phyloP scores from a whole-genome alignment of 2,329 filamentous ascomycete genomes.

The Dothidotthia symphoricarpi region DNA sequence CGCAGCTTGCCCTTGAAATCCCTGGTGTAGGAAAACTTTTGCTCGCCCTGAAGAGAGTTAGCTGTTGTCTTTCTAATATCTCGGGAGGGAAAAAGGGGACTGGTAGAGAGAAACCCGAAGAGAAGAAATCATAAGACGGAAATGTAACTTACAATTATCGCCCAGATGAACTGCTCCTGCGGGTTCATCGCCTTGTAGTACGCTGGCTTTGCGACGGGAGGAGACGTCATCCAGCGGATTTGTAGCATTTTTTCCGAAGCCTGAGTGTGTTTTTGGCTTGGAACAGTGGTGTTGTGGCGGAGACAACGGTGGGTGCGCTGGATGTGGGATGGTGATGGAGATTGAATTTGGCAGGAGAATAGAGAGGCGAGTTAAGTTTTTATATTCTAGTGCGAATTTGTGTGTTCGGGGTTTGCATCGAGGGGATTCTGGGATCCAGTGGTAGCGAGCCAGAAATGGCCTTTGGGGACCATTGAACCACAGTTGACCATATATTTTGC shows the following conservation, averaged over 20 bases:
- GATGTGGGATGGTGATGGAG: no score
- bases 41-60: conserved; percentile 11
- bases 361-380: no score
- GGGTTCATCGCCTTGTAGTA: conserved; percentile 24
- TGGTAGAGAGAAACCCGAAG: neutral
- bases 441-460: no score
- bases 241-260: neutral
- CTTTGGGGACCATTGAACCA: no score
- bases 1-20: conserved; percentile 13
- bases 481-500: no score
- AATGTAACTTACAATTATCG: conserved; percentile 15
- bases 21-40: conserved; percentile 13
- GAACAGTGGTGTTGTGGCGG: no score
- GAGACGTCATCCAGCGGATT: neutral
- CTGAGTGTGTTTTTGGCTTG: no score
- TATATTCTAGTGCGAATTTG: no score
- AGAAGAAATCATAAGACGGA: neutral
- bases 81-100: neutral
- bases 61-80: neutral
- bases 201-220: conserved; percentile 7
- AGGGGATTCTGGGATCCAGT: no score
- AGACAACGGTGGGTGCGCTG: no score
- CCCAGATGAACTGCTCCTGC: conserved; percentile 17
- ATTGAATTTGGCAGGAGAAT: no score
- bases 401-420: no score